A percentile compares a stretch with the other conserved stretches of the same genome.
Evolutionary conservation across 371 early-diverging fungal genomes (phyloP).

Genomic region (Rhizomucor miehei): DNA sequence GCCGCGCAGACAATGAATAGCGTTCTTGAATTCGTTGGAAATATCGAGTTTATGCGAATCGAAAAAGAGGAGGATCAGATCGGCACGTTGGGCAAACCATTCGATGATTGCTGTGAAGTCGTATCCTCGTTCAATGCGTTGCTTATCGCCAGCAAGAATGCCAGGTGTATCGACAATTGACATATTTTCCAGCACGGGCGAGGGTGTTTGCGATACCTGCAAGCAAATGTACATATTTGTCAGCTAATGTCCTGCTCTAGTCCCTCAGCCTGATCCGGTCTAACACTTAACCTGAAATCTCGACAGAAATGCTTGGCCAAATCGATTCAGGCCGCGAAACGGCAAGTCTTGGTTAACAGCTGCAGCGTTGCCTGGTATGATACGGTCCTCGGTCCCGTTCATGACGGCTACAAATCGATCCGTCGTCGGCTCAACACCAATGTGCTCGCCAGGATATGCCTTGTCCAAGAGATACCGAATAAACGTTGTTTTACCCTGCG

Average conservation of each 20-base stretch:
- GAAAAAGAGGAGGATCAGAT: conserved; percentile 82
- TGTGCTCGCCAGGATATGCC: conserved; percentile 84
- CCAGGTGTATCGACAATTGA: conserved; percentile 89
- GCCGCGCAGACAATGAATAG: conserved; percentile 74
- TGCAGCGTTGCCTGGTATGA: conserved; percentile 88
- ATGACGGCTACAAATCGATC: conserved; percentile 87
- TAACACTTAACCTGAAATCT: conserved; percentile 66
- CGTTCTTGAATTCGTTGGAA: conserved; percentile 85
- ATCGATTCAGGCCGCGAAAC: conserved; percentile 69
- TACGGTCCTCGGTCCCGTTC: conserved; percentile 66
- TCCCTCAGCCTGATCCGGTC: background rate
- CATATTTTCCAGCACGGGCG: conserved; percentile 75
- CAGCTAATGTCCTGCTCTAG: too few relatives aligned
- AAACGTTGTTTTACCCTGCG: conserved; percentile 81
- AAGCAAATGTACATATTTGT: background rate
- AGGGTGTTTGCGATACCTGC: conserved; percentile 71
- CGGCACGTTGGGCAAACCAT: conserved; percentile 90
- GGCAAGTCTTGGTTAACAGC: conserved; percentile 82
- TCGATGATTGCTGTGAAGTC: conserved; percentile 80
- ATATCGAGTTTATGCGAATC: conserved; percentile 90
- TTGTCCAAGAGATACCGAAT: conserved; percentile 79
- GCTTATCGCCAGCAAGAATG: conserved; percentile 85
- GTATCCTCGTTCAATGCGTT: conserved; percentile 76
- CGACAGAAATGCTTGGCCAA: conserved; percentile 80
- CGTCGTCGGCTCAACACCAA: conserved; percentile 89